Percentiles rank a stretch among this genome's conserved stretches.
phyloP scores from a whole-genome alignment of 257 asterid genomes.

The Primulina huaijiensis region DNA sequence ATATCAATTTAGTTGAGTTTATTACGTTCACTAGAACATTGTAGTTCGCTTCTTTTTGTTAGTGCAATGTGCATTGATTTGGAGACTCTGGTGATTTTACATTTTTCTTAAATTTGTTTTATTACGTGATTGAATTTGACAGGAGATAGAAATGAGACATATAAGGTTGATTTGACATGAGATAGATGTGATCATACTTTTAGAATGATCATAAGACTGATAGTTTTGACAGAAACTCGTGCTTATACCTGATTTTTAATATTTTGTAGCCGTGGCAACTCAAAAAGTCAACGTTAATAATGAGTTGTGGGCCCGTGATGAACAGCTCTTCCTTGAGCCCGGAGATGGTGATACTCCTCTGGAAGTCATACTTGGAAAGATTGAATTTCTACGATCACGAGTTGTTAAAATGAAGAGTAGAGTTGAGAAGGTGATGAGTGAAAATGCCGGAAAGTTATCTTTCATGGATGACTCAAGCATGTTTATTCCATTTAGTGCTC shows the following conservation, averaged over 20 bases:
- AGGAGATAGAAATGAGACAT: slow-evolving; percentile 7
- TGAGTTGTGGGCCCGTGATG: slow-evolving; percentile 43
- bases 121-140: neutral
- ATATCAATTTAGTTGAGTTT: neutral
- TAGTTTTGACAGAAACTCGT: slow-evolving; percentile 17
- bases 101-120: slow-evolving; percentile 17
- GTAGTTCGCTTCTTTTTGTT: neutral
- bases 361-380: slow-evolving; percentile 45
- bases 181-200: slow-evolving; percentile 7
- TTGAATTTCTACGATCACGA: slow-evolving; percentile 44
- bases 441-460: slow-evolving; percentile 43
- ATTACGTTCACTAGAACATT: neutral
- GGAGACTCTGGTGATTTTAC: slow-evolving; percentile 9
- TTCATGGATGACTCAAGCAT: slow-evolving; percentile 26
- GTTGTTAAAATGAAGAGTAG: slow-evolving; percentile 45
- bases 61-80: neutral
- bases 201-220: neutral
- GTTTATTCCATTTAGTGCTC: slow-evolving; percentile 31
- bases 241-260: slow-evolving; percentile 12
- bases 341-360: slow-evolving; percentile 37
- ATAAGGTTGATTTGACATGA: neutral
- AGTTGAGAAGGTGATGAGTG: slow-evolving; percentile 37
- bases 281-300: slow-evolving; percentile 33
- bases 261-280: slow-evolving; percentile 31
- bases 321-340: slow-evolving; percentile 30